These are phyloP conservation scores for Pisolithus orientalis DNA, from an alignment of 768 basidiomycete genomes.

Conservation along the genomic window DNA sequence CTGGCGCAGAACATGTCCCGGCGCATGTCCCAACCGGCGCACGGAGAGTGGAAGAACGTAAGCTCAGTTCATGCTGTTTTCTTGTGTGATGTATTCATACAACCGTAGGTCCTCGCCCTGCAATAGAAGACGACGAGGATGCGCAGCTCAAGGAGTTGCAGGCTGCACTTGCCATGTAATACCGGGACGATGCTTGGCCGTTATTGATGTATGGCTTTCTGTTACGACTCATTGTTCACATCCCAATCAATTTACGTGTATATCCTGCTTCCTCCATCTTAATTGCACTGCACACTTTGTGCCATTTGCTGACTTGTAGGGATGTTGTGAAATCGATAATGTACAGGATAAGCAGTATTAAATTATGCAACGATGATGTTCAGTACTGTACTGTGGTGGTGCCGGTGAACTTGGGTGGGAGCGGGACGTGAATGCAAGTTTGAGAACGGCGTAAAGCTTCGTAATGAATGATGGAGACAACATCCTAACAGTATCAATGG, in stretches of 20 bases:
- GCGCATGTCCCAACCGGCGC: conserved; percentile 70
- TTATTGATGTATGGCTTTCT: background rate
- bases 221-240: conserved; percentile 6
- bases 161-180: conserved; percentile 78
- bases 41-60: conserved; percentile 41
- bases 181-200: conserved; percentile 2
- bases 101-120: conserved; percentile 14
- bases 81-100: background rate
- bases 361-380: conserved; percentile 27
- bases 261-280: conserved; percentile 21
- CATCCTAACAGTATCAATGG: background rate
- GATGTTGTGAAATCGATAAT: conserved; percentile 22
- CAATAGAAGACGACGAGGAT: conserved; percentile 87
- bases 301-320: conserved; percentile 16
- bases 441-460: background rate
- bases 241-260: conserved; percentile 28
- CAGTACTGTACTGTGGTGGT: conserved; percentile 16
- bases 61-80: conserved; percentile 19
- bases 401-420: conserved; percentile 6
- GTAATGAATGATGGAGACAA: background rate
- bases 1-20: conserved; percentile 85
- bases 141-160: conserved; percentile 84
- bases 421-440: conserved; percentile 10
- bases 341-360: conserved; percentile 34
- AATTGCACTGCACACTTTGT: conserved; percentile 20